Percentiles rank a stretch among this genome's conserved stretches.
phyloP scores from a whole-genome alignment of 257 asterid genomes.

The Anisodus acutangulus region DNA sequence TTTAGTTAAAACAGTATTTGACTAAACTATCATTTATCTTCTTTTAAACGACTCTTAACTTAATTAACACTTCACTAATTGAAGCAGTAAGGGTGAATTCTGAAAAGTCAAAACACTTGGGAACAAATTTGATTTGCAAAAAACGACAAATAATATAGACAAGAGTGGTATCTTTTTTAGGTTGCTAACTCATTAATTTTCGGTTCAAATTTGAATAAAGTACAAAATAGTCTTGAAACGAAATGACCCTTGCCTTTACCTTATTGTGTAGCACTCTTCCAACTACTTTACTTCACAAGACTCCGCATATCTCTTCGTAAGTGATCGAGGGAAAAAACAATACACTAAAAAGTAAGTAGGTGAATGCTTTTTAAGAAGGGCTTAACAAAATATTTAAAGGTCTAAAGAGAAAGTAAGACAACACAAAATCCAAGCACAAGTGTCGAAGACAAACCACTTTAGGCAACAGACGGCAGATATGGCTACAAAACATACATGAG shows the following conservation, averaged over 20 bases:
- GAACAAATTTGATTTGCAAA: too few species aligned
- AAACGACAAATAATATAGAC: not conserved
- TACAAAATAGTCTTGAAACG: not conserved
- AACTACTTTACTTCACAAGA: not conserved
- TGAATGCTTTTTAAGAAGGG: not conserved
- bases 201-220: not conserved
- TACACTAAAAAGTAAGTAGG: not conserved
- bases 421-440: slow-evolving; percentile 18
- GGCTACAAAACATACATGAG: not conserved
- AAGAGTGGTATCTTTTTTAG: too few species aligned
- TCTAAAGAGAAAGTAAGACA: not conserved
- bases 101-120: too few species aligned
- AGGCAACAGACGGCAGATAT: slow-evolving; percentile 28
- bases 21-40: not conserved
- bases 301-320: not conserved
- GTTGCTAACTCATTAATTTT: too few species aligned
- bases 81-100: too few species aligned
- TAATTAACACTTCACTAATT: not conserved
- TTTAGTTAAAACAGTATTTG: not conserved
- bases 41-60: not conserved
- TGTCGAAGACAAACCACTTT: not conserved
- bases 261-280: not conserved
- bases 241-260: not conserved
- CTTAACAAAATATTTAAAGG: not conserved
- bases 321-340: not conserved